Percentiles rank a stretch among this genome's conserved stretches.
Evolutionary conservation across 805 yeast genomes (phyloP).

Genomic region (Candida cerambycidarum): DNA sequence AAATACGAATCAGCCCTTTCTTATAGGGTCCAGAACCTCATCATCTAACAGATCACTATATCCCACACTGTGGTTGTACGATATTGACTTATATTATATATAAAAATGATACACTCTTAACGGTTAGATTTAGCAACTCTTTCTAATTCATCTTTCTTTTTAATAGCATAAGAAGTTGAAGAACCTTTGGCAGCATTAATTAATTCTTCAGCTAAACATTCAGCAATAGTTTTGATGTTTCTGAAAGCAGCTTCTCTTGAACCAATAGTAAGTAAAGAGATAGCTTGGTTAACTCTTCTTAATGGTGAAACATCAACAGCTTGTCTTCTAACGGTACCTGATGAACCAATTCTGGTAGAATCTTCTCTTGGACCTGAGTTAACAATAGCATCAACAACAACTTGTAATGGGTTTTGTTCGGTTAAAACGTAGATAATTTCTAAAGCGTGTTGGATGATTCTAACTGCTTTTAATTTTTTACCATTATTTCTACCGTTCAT

Average conservation of each 20-base stretch:
- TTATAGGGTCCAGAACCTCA: no score
- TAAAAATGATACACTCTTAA: conserved; percentile 49
- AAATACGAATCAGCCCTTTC: no score
- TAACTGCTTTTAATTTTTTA: conserved; percentile 99
- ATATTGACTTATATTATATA: conserved; percentile 2
- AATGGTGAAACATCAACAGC: conserved; percentile 99
- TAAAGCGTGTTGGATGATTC: conserved; percentile 98
- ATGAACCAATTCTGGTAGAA: conserved; percentile 99
- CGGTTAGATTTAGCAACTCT: conserved; percentile 99
- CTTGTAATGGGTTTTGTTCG: conserved; percentile 99
- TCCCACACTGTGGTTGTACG: no score
- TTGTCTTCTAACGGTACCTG: conserved; percentile 99
- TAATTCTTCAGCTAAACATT: conserved; percentile 99
- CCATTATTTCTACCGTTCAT: conserved; percentile 99
- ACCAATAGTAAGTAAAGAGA: conserved; percentile 97
- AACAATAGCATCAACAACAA: conserved; percentile 97
- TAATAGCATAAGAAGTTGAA: conserved; percentile 99
- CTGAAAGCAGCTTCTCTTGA: conserved; percentile 99
- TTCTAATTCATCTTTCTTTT: conserved; percentile 99
- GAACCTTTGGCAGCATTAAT: conserved; percentile 99
- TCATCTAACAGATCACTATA: no score
- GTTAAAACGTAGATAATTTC: conserved; percentile 97
- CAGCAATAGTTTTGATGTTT: conserved; percentile 99
- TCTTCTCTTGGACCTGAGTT: conserved; percentile 99
- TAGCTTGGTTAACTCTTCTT: conserved; percentile 99